phyloP scores from a whole-genome alignment of 1,284 basidiomycete genomes.

The Laetiporus sulphureus region DNA sequence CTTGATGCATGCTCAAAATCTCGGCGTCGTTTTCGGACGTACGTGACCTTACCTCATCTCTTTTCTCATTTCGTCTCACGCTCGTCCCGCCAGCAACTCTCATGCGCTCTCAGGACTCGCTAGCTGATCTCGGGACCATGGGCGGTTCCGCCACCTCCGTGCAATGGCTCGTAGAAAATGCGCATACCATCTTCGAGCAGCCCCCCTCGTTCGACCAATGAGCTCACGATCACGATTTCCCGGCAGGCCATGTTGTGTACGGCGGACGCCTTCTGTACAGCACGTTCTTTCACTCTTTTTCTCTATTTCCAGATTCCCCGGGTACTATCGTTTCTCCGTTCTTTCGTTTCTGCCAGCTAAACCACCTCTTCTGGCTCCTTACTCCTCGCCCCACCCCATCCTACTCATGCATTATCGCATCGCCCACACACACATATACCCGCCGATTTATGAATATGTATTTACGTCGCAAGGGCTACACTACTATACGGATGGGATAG shows the following conservation, averaged over 20 bases:
- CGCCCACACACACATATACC: constrained; percentile 18
- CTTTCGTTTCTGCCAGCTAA: background rate
- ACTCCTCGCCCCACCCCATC: background rate
- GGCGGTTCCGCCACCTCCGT: constrained; percentile 90
- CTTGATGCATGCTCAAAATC: constrained; percentile 91
- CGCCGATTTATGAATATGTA: constrained; percentile 19
- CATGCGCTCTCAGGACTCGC: constrained; percentile 83
- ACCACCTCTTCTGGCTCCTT: constrained; percentile 1
- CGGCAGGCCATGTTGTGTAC: background rate
- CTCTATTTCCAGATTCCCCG: background rate
- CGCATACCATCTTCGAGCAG: constrained; percentile 51
- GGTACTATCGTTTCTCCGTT: background rate
- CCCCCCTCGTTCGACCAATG: constrained; percentile 1
- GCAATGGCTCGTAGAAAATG: constrained; percentile 90
- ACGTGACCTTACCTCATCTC: constrained; percentile 32
- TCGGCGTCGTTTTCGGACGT: constrained; percentile 99
- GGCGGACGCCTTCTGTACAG: constrained; percentile 1
- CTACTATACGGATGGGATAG: constrained; percentile 12
- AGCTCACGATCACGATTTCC: background rate
- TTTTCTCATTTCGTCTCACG: constrained; percentile 8
- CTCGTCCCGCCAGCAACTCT: constrained; percentile 68
- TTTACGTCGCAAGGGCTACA: constrained; percentile 14
- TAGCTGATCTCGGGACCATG: constrained; percentile 94
- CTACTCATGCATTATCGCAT: constrained; percentile 3
- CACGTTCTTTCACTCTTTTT: background rate